A percentile compares a stretch with the other conserved stretches of the same genome.
Conservation (phyloP, 1,139 yeast genomes). For the Zygosaccharomyces pseudobailii region DNA sequence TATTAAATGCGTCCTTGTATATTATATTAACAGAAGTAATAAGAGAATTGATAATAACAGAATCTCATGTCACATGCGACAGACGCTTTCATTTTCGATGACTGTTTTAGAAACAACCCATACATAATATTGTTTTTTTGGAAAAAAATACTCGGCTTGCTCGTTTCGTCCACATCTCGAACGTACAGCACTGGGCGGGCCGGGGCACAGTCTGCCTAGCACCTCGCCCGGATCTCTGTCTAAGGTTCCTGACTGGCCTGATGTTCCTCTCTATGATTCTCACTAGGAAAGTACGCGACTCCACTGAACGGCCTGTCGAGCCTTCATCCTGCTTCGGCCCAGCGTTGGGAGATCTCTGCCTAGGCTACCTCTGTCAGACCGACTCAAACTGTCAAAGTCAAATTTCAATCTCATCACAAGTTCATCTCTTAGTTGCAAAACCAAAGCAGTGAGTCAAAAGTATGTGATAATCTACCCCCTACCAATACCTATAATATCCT, state of each 20-base stretch:
- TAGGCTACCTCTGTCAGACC: neutral
- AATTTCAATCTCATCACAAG: slow-evolving; percentile 2
- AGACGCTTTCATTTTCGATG: neutral
- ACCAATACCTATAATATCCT: neutral
- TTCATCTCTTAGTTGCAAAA: neutral
- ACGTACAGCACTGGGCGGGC: no score
- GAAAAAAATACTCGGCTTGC: neutral
- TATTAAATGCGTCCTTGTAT: no score
- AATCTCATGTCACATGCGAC: no score
- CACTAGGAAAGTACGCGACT: neutral
- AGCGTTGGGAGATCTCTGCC: neutral
- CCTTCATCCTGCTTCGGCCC: neutral
- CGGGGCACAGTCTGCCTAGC: neutral
- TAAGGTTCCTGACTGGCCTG: no score
- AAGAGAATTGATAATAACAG: no score
- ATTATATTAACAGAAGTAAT: no score
- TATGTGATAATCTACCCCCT: slow-evolving; percentile 1
- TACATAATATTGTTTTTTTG: no score
- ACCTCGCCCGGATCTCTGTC: neutral
- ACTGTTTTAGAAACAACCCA: neutral
- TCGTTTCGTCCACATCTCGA: neutral
- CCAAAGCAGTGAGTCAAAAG: slow-evolving; percentile 3
- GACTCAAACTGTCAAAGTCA: slow-evolving; percentile 4
- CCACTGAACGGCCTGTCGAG: neutral
- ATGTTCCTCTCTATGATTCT: neutral